Evolutionary conservation across 2,329 filamentous ascomycete species (phyloP).

Genomic region (Leptosphaerulina australis): DNA sequence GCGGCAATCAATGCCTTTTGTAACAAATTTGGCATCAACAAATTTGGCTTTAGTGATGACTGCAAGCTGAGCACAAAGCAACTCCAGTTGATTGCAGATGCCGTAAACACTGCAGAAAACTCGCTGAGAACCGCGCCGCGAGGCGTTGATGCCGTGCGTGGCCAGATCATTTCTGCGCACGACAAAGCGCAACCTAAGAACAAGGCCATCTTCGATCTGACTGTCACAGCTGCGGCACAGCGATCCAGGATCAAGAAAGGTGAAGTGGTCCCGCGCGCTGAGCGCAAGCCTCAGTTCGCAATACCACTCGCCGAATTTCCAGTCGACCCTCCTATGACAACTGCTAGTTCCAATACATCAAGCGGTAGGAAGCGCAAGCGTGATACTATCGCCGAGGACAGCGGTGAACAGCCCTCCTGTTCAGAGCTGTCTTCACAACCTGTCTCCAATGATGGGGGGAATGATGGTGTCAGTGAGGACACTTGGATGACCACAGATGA

Average conservation of each 20-base stretch:
- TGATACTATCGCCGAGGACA: neutral
- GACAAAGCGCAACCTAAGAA: constrained; percentile 13
- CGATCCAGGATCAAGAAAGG: neutral
- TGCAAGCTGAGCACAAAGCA: constrained; percentile 7
- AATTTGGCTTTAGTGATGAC: constrained; percentile 6
- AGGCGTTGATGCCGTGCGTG: constrained; percentile 15
- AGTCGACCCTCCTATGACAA: neutral
- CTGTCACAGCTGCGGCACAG: neutral
- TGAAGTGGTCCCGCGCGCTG: neutral
- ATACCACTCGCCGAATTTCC: constrained; percentile 5
- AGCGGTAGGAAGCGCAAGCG: constrained; percentile 3
- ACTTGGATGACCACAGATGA: neutral
- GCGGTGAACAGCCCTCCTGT: constrained; percentile 1
- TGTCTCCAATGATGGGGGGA: neutral
- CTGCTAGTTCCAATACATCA: neutral
- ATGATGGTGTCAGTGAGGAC: neutral
- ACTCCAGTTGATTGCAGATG: constrained; percentile 6
- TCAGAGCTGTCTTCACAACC: constrained; percentile 3
- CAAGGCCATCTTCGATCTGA: constrained; percentile 10
- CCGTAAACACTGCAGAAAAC: constrained; percentile 4
- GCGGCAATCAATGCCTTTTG: constrained; percentile 16
- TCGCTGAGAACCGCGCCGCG: neutral
- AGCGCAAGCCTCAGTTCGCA: constrained; percentile 1
- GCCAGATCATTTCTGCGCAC: constrained; percentile 19
- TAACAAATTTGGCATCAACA: constrained; percentile 3